Evolutionary conservation across 257 asterid species (phyloP), one percentile per base, ranked within the genome.

Genomic region (Primulina tabacum): DNA sequence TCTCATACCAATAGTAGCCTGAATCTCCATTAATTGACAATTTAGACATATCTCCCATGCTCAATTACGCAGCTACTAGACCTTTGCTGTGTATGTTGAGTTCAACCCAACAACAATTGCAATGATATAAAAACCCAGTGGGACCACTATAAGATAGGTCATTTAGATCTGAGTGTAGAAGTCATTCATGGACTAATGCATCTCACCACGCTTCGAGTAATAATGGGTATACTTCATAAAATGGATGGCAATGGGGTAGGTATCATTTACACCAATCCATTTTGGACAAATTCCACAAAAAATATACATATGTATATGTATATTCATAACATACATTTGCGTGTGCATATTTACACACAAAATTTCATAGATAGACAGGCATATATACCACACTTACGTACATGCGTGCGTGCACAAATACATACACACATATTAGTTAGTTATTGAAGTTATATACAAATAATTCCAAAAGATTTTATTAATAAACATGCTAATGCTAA

Each of bases 41-140:
- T 10, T 12, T 43, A 43, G 53, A 14, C 53, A 43, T 14, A n/a
- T 64, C 21, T 26, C 50, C 55, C 35, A 58, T 30, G 17, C 47
- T 29, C 20, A 73, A 30, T 14, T 60, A 73, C 11, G 28, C 68
- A 33, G 28, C 64, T 34, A 10, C 60, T 62, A 58, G 16, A 62
- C 29, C 60, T 62, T 43, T 33, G 58, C n/a, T 14, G 14, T 37
- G 10, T 64, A 37, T 7, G 24, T 20, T n/a, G 26, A 64, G 20
- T 64, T 53, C 62, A 73, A 60, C 34, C 10, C 28, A n/a, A 18
- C 21, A 14, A 38, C 38, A 55, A 50, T 67, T 74, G 26, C 67
- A 62, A 67, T 34, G 53, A 24, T 35, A 52, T 34, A 37, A 33
- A 35, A 62, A 18, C 18, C 59, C 52, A 33, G 37, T 50, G 52